Percentiles rank a stretch among this genome's conserved stretches.
Evolutionary conservation across 805 yeast genomes (phyloP).

Genomic region (Wickerhamiella spandovensis): DNA sequence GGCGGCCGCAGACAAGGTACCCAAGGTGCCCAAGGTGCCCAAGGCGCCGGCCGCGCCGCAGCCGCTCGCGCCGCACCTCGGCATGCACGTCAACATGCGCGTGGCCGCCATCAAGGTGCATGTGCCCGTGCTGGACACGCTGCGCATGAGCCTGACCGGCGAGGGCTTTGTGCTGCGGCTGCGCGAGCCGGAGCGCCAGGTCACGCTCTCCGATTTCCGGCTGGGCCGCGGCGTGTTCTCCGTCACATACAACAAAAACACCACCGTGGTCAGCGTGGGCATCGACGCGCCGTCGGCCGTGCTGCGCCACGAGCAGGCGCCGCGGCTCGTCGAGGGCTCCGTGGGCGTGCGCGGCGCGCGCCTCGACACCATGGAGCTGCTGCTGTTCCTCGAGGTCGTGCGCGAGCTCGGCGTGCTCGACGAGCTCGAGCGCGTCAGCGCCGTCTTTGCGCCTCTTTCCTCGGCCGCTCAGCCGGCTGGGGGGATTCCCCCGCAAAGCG

Average conservation of each 20-base stretch:
- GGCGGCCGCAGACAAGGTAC: background rate
- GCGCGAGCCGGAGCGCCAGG: slow-evolving; percentile 5
- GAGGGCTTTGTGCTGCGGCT: background rate
- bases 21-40: background rate
- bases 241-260: background rate
- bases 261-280: slow-evolving; percentile 8
- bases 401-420: background rate
- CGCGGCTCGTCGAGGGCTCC: slow-evolving; percentile 3
- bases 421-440: background rate
- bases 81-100: background rate
- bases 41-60: background rate
- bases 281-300: slow-evolving; percentile 5
- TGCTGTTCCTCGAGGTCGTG: slow-evolving; percentile 14
- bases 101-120: slow-evolving; percentile 3
- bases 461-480: no score
- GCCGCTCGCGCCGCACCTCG: background rate
- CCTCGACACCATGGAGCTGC: slow-evolving; percentile 15
- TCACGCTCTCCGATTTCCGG: slow-evolving; percentile 1
- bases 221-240: slow-evolving; percentile 3
- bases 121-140: background rate
- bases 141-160: slow-evolving; percentile 1
- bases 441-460: background rate
- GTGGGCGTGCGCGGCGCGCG: slow-evolving; percentile 3
- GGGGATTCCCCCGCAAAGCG: no score
- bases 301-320: slow-evolving; percentile 6